phyloP scores from a whole-genome alignment of 495 filamentous ascomycete genomes.

The Neurospora sp. region DNA sequence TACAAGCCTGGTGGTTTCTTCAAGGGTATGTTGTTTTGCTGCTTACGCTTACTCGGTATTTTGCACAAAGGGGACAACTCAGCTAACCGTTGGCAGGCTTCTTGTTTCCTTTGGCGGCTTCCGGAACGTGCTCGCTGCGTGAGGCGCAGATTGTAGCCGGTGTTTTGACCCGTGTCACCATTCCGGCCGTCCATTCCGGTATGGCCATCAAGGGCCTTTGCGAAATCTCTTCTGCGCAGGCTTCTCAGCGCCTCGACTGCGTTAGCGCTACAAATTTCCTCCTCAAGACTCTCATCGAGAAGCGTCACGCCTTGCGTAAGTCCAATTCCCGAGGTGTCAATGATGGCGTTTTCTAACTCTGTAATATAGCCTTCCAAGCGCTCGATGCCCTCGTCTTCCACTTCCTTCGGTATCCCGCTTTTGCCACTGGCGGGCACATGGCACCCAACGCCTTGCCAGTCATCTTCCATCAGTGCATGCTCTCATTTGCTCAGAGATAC shows the following conservation, averaged over 20 bases:
- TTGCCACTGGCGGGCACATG: slow-evolving; percentile 12
- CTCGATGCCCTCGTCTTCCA: slow-evolving; percentile 93
- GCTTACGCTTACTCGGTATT: background rate
- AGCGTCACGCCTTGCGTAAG: slow-evolving; percentile 83
- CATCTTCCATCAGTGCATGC: slow-evolving; percentile 76
- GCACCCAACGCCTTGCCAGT: slow-evolving; percentile 41
- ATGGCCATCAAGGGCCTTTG: slow-evolving; percentile 84
- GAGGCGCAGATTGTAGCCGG: slow-evolving; percentile 86
- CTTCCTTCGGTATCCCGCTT: slow-evolving; percentile 78
- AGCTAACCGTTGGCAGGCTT: slow-evolving; percentile 30
- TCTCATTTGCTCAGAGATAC: slow-evolving; percentile 90
- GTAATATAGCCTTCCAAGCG: slow-evolving; percentile 55
- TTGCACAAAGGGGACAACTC: background rate
- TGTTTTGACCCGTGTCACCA: slow-evolving; percentile 62
- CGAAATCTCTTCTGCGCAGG: slow-evolving; percentile 85
- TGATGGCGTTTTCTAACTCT: background rate
- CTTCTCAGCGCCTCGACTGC: slow-evolving; percentile 56
- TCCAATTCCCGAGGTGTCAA: background rate
- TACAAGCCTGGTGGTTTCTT: slow-evolving; percentile 97
- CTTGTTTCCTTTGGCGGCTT: slow-evolving; percentile 75
- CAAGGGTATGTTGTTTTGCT: slow-evolving; percentile 50
- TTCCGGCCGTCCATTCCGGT: slow-evolving; percentile 86
- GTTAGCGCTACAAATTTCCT: slow-evolving; percentile 84
- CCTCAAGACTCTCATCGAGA: slow-evolving; percentile 85
- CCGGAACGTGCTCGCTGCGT: slow-evolving; percentile 70